Percentiles rank a stretch among this genome's conserved stretches.
Evolutionary conservation across 345 rosid genomes (phyloP).

Genomic region (Citrus reticulata): DNA sequence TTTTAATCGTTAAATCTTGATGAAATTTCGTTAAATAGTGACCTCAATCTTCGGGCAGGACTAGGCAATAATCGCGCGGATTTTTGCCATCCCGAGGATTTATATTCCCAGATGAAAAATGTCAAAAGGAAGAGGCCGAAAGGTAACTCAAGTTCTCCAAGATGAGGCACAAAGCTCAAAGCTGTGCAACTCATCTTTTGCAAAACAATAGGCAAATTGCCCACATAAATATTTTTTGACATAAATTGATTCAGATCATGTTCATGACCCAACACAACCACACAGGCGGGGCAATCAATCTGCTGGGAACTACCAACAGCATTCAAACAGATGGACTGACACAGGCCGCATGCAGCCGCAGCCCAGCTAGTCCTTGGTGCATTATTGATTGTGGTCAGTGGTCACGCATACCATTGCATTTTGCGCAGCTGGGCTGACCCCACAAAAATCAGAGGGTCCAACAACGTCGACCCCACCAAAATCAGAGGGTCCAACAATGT

Average conservation of each 20-base stretch:
- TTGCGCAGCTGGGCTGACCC: slow-evolving; percentile 11
- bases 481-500: neutral
- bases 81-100: no score
- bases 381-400: slow-evolving; percentile 24
- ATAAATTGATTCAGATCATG: neutral
- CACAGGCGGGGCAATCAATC: neutral
- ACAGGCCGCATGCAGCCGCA: neutral
- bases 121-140: no score
- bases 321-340: slow-evolving; percentile 7
- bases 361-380: slow-evolving; percentile 4
- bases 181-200: neutral
- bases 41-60: no score
- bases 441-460: neutral
- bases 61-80: no score
- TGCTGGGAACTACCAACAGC: slow-evolving; percentile 5
- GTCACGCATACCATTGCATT: slow-evolving; percentile 14
- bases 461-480: slow-evolving; percentile 4
- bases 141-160: no score
- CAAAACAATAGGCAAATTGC: neutral
- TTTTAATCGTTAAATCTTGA: no score
- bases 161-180: neutral
- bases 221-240: neutral
- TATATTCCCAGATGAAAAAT: no score
- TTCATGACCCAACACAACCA: neutral
- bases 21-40: no score